Evolutionary conservation across 306 rosid genomes (phyloP).

Genomic region (Leucaena leucocephala): DNA sequence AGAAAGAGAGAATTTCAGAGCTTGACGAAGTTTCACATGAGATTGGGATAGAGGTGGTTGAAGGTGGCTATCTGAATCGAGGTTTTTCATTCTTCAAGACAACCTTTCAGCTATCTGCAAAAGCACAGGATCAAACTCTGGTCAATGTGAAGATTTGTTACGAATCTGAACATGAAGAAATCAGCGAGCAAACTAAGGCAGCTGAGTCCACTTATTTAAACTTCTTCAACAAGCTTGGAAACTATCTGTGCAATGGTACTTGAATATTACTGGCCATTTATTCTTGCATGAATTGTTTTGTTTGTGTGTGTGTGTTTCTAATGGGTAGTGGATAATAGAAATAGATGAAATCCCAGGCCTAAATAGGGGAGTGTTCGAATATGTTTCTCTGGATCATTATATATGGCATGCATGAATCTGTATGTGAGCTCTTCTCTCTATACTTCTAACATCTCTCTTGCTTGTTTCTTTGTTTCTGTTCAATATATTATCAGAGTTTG

Average conservation of each 20-base stretch:
- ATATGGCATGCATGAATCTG: neutral
- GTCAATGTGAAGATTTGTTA: conserved; percentile 54
- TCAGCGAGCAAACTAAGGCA: conserved; percentile 32
- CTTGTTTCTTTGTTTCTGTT: neutral
- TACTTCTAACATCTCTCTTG: neutral
- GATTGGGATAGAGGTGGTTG: conserved; percentile 58
- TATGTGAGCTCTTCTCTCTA: neutral
- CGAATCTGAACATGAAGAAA: conserved; percentile 48
- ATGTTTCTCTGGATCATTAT: no score
- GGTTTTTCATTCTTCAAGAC: conserved; percentile 62
- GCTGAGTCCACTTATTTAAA: conserved; percentile 33
- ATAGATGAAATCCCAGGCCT: neutral
- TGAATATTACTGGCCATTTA: conserved; percentile 11
- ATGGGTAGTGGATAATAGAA: neutral
- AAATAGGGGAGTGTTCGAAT: neutral
- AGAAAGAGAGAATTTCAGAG: conserved; percentile 29
- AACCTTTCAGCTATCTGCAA: conserved; percentile 46
- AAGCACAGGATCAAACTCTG: conserved; percentile 41
- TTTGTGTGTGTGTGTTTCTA: neutral
- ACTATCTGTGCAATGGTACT: conserved; percentile 34
- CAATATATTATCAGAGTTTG: neutral
- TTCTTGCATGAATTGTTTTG: neutral
- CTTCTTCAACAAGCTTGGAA: conserved; percentile 47
- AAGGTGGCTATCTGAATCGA: conserved; percentile 55
- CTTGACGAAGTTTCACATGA: conserved; percentile 48